Evolutionary conservation across 495 filamentous ascomycete genomes (phyloP).

Genomic region (Poronia punctata): DNA sequence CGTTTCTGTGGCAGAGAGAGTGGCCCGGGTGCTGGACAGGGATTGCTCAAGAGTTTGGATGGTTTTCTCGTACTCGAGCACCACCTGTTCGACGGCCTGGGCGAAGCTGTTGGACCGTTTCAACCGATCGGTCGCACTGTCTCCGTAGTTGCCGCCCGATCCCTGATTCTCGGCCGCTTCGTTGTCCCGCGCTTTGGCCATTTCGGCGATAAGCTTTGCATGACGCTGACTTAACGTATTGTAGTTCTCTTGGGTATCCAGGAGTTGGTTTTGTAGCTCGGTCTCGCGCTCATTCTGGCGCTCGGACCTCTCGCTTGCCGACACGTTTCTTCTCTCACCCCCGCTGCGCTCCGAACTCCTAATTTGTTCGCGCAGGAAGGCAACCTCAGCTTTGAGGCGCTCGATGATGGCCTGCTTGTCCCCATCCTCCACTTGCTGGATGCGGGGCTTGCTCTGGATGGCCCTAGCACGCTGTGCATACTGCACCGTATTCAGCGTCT

Average conservation of each 20-base stretch:
- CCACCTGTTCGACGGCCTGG: slow-evolving; percentile 89
- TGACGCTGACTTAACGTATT: slow-evolving; percentile 82
- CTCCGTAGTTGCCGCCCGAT: slow-evolving; percentile 51
- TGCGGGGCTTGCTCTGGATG: slow-evolving; percentile 95
- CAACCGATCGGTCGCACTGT: slow-evolving; percentile 79
- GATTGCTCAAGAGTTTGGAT: slow-evolving; percentile 91
- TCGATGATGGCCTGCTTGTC: slow-evolving; percentile 96
- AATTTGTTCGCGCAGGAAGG: slow-evolving; percentile 91
- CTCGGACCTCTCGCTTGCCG: slow-evolving; percentile 64
- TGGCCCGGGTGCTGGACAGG: slow-evolving; percentile 79
- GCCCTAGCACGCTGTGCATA: slow-evolving; percentile 94
- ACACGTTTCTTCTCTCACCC: slow-evolving; percentile 49
- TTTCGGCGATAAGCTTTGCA: slow-evolving; percentile 89
- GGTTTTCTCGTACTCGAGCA: slow-evolving; percentile 97
- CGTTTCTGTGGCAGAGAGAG: slow-evolving; percentile 77
- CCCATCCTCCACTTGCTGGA: slow-evolving; percentile 89
- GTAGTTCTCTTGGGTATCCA: slow-evolving; percentile 94
- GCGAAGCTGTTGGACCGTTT: slow-evolving; percentile 94
- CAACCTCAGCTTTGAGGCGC: slow-evolving; percentile 85
- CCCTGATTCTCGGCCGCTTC: slow-evolving; percentile 46
- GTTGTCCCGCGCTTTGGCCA: slow-evolving; percentile 75
- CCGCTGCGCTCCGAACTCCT: slow-evolving; percentile 57
- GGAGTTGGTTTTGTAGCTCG: slow-evolving; percentile 87
- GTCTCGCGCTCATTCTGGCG: slow-evolving; percentile 78
- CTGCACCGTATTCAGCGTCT: slow-evolving; percentile 94